Base-by-base conservation (phyloP, 2,329 filamentous ascomycete genomes). In the Xylariaceae sp. region DNA sequence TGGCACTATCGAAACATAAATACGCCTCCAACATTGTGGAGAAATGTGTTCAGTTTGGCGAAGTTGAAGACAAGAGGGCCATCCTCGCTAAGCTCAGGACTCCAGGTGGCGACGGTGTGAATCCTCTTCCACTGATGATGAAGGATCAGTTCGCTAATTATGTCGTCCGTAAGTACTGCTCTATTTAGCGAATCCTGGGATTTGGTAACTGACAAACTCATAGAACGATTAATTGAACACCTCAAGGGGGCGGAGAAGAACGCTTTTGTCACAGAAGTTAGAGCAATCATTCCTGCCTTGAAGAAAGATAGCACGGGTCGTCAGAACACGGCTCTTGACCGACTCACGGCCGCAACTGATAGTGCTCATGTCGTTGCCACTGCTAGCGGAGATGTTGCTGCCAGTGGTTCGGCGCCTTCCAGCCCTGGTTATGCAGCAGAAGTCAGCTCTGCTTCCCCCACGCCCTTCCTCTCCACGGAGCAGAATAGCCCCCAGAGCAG, bases 1-100 rank as follows among this genome's bases (percentile, higher is more conserved):
- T 96, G 45, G 76, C 78, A 1, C 87, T 91, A 67, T 96, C 92
- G 30, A 96, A 92, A 78, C 91, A 97, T 77, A 99, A 99, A 73
- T 95, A 90, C 70, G 93, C 94, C 0, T 97, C 92, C 70, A 97
- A 99, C 68, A 93, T 99, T 2, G 93, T 99, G 0, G 94, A 99
- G 75, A 93, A 91, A 74, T 96, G 92, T 71, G 88, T 97, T 61
- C 80, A 88, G 57, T 83, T 81, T 66, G 90, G 90, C 17, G 84
- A 84, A 0, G 77, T 82, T 17, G 79, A 86, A 54, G 88, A 96
- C 71, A 86, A 88, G 55, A 81, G 79, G 39, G 80, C 81, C 37
- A 91, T 97, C 60, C 82, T 89, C 56, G 77, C 78, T 53, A 80
- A 83, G 60, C 77, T 92, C 30, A 86, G 82, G 1, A 79, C 80